Evolutionary conservation across 805 yeast species (phyloP), one percentile per base, ranked within the genome.

Genomic region (Sungouiella blattae): DNA sequence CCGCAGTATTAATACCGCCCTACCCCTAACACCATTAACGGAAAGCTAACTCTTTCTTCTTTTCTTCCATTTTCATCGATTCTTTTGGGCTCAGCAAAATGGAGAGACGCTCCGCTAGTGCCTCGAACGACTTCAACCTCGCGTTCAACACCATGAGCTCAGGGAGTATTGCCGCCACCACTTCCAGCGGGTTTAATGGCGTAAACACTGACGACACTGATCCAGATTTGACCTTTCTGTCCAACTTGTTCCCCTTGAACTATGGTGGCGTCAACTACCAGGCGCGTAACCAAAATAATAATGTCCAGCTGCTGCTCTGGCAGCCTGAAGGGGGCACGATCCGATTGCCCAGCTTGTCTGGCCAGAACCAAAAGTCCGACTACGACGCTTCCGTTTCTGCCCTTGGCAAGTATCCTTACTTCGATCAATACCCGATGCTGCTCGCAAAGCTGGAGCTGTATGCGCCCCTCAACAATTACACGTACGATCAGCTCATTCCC

Each of bases 101-200:
- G 28, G 28, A 26, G 8, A 12, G 28, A 11, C 11, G 11, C 7
- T 14, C 8, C 18, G 28, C 11, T 12, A 26, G 14, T 11, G 28
- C 11, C 26, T 9, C 26, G 18, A 17, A 9, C 12, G 36, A 33
- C 16, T 33, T 11, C 18, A 40, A 29, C 30, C 37, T 27, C 6
- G 30, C 22, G 7, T 33, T 18, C 22, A 27, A 26, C 18, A n/a
- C 31, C 6, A 30, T 44, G 37, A 38, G 46, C 21, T 43, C 49
- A 3, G 49, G 49, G 11, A 45, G 47, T 29, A 39, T 43, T 18
- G 39, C 49, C 9, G 49, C 42, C 16, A 36, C 47, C 14, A 36
- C 33, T 32, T 45, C 49, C 11, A 43, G 41, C 13, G 47, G 46
- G 4, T 41, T 34, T 16, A 43, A 44, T 12, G 46, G 41, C 5